Base-by-base conservation (phyloP, 2,329 filamentous ascomycete genomes). In the Colletotrichum aenigma region DNA sequence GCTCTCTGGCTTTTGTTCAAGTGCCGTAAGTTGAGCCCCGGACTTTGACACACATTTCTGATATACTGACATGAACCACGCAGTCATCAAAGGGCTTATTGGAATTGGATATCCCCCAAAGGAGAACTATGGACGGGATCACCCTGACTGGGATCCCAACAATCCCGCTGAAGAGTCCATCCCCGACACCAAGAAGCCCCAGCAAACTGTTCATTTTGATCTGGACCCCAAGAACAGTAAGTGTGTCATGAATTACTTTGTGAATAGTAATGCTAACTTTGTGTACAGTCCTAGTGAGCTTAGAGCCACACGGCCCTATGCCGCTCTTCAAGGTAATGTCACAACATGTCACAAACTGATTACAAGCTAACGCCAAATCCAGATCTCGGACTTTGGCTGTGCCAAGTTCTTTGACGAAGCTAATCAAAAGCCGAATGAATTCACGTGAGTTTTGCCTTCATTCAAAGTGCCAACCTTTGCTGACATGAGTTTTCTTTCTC, bases 151-250 rank as follows among this genome's bases (percentile, higher is more conserved):
- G 70, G 16, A 75, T 12, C 28, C 65, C 16, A 73, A 73, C 21
- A 13, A 73, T 5, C 64, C 64, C 58, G 60, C 73, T 13, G 64
- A 75, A 7, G 73, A 71, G n/a, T 32, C 64, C 18, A 55, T 76
- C 21, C 76, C 76, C n/a, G 18, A 10, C 15, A 65, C 7, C 13
- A 62, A 16, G 6, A 67, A 2, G 32, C 30, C 34, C 78, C 36
- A 75, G 7, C 66, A 78, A n/a, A 71, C 76, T 2, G 48, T 28
- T 16, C 74, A 75, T 34, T 75, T 75, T 26, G 74, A 75, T 26
- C 70, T 75, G 6, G 83, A 84, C 62, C 78, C 79, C 55, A 56
- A 76, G 4, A 84, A 84, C 32, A 76, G 83, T 84, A 78, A 26
- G 78, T 2, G n/a, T 7, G 4, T 4, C n/a, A 12, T 26, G 6